phyloP scores from a whole-genome alignment of 352 stramenopile genomes.

The Globisporangium ultimum region DNA sequence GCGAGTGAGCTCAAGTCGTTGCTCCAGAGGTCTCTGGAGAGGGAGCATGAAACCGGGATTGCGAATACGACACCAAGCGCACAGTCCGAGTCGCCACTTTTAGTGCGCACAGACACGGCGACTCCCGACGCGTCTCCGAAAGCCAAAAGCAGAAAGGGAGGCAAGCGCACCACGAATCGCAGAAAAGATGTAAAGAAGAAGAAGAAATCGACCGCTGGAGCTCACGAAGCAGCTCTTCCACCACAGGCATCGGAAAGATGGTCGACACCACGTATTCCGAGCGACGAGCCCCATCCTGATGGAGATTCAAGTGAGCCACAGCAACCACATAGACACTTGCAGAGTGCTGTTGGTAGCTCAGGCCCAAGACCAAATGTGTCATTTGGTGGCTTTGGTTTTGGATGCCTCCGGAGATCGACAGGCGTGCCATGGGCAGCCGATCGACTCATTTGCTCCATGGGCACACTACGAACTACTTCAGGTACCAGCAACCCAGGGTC shows the following conservation, averaged over 20 bases:
- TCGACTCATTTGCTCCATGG: slow-evolving; percentile 10
- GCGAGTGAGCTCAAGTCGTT: slow-evolving; percentile 19
- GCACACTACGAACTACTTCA: background rate
- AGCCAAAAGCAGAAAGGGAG: slow-evolving; percentile 1
- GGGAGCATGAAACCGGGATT: slow-evolving; percentile 3
- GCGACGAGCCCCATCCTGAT: background rate
- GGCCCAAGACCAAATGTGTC: slow-evolving; percentile 21
- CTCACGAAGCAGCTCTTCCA: background rate
- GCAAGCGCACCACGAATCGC: background rate
- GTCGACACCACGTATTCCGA: background rate
- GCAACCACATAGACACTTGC: background rate
- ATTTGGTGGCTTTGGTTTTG: slow-evolving; percentile 1
- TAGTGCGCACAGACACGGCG: slow-evolving; percentile 22
- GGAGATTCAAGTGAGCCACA: background rate
- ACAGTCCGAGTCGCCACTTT: slow-evolving; percentile 32
- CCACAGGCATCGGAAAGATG: background rate
- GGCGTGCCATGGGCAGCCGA: slow-evolving; percentile 5
- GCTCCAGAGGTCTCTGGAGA: slow-evolving; percentile 10
- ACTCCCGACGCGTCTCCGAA: slow-evolving; percentile 8
- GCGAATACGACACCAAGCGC: slow-evolving; percentile 24
- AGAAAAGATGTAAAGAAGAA: background rate
- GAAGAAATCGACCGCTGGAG: background rate
- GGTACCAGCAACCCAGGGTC: background rate
- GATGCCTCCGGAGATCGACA: slow-evolving; percentile 18
- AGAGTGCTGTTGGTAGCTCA: slow-evolving; percentile 15